Evolutionary conservation across 352 stramenopile genomes (phyloP).

Genomic region (Pythium coloratum): DNA sequence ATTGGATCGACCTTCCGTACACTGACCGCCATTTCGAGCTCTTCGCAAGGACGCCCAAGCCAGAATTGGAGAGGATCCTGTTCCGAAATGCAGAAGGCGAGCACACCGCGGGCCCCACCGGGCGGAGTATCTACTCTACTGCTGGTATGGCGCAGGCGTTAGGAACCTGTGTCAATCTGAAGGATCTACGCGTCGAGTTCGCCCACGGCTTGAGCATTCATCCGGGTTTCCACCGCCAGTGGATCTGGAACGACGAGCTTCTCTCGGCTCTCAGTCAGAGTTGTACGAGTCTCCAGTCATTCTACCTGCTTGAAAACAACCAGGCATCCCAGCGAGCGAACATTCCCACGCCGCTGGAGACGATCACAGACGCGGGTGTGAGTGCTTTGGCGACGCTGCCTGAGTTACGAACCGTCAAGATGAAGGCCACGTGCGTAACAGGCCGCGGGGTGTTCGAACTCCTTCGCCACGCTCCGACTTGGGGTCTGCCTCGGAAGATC

Average conservation of each 20-base stretch:
- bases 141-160: slow-evolving; percentile 6
- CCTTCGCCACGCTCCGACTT: slow-evolving; percentile 14
- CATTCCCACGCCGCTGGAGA: slow-evolving; percentile 22
- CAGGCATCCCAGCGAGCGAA: not conserved
- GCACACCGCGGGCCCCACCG: slow-evolving; percentile 1
- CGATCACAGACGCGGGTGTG: slow-evolving; percentile 20
- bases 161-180: slow-evolving; percentile 10
- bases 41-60: slow-evolving; percentile 1
- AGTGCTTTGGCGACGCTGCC: slow-evolving; percentile 9
- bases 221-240: slow-evolving; percentile 8
- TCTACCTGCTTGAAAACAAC: slow-evolving; percentile 16
- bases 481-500: slow-evolving; percentile 5
- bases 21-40: slow-evolving; percentile 18
- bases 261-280: slow-evolving; percentile 1
- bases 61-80: slow-evolving; percentile 1
- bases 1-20: slow-evolving; percentile 22
- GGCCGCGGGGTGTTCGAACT: slow-evolving; percentile 17
- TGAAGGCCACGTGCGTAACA: slow-evolving; percentile 20
- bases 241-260: slow-evolving; percentile 17
- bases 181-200: slow-evolving; percentile 17
- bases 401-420: slow-evolving; percentile 7
- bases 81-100: slow-evolving; percentile 18
- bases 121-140: slow-evolving; percentile 7
- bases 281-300: slow-evolving; percentile 6
- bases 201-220: slow-evolving; percentile 15